Evolutionary conservation across 1,284 basidiomycete genomes (phyloP).

Genomic region (Irpex sp.): DNA sequence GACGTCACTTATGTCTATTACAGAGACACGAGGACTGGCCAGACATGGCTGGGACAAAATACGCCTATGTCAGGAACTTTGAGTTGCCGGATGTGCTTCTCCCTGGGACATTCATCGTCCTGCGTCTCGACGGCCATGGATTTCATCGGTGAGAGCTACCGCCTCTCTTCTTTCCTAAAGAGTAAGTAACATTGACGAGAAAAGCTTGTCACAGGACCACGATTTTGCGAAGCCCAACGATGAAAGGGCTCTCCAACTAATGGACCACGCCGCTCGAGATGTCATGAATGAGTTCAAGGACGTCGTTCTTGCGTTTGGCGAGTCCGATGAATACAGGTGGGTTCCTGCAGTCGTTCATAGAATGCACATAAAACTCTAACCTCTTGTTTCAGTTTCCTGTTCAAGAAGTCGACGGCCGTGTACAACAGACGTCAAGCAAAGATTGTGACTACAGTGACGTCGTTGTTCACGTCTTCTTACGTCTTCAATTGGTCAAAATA

Average conservation of each 20-base stretch:
- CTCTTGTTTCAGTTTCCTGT: constrained; percentile 65
- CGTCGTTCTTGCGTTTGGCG: constrained; percentile 85
- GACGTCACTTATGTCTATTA: background rate
- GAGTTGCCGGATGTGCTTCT: constrained; percentile 87
- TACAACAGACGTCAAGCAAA: constrained; percentile 89
- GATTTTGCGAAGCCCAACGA: constrained; percentile 91
- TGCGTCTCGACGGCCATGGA: constrained; percentile 89
- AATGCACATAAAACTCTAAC: background rate
- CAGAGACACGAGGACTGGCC: background rate
- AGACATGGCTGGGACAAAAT: constrained; percentile 87
- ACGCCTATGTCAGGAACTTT: constrained; percentile 86
- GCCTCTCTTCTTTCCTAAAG: constrained; percentile 1
- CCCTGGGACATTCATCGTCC: constrained; percentile 80
- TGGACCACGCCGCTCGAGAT: constrained; percentile 85
- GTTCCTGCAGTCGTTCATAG: constrained; percentile 14
- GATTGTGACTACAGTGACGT: constrained; percentile 84
- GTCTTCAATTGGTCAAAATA: constrained; percentile 81
- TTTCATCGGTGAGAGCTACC: constrained; percentile 76
- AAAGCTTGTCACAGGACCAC: constrained; percentile 83
- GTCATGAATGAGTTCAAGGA: constrained; percentile 83
- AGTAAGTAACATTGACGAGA: background rate
- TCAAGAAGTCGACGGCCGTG: constrained; percentile 68
- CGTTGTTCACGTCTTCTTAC: constrained; percentile 90
- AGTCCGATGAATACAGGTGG: constrained; percentile 96
- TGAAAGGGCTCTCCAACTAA: constrained; percentile 76